Evolutionary conservation across 2,329 filamentous ascomycete genomes (phyloP).

Genomic region (Colletotrichum melonis): DNA sequence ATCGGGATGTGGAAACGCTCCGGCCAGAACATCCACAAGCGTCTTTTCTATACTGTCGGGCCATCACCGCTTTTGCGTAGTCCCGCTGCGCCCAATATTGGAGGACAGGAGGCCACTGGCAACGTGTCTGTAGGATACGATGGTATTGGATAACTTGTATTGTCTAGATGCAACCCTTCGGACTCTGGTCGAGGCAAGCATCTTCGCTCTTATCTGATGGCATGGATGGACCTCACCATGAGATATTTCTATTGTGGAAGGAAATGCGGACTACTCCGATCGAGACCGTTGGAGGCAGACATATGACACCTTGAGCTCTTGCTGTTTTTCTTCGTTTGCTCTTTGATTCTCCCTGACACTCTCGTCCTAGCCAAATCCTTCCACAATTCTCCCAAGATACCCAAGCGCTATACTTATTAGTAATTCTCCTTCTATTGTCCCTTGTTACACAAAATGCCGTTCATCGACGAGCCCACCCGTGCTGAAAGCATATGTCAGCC

Average conservation of each 20-base stretch:
- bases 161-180: constrained; percentile 2
- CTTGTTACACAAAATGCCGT: constrained; percentile 3
- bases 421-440: constrained; percentile 12
- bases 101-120: too few relatives aligned
- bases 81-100: neutral
- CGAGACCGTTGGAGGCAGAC: neutral
- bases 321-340: neutral
- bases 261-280: neutral
- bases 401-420: neutral
- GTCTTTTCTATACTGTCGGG: neutral
- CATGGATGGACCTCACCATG: neutral
- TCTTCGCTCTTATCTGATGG: neutral
- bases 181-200: neutral
- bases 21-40: neutral
- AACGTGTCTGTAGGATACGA: constrained; percentile 11
- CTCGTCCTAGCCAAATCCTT: neutral
- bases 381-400: constrained; percentile 7
- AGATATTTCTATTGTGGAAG: neutral
- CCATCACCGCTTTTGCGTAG: constrained; percentile 16
- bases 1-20: constrained; percentile 6
- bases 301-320: neutral
- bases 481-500: constrained; percentile 37
- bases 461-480: constrained; percentile 20
- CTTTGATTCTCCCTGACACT: neutral
- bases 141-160: constrained; percentile 1